Base-by-base conservation (phyloP, 106 monocot species). In the Iris macrosiphon region DNA sequence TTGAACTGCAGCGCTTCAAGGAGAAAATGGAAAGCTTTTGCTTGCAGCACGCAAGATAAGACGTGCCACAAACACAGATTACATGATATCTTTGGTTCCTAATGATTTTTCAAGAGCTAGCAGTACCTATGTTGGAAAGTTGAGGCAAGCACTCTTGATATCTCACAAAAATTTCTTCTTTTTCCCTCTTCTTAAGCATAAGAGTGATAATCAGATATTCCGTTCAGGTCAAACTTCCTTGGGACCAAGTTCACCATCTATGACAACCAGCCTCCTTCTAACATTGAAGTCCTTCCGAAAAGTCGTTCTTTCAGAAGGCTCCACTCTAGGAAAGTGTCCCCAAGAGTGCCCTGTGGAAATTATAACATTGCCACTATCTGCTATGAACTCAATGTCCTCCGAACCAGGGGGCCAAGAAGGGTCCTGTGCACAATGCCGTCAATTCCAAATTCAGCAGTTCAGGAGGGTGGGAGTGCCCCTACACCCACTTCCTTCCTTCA, bases 171-270 rank as follows among this genome's bases (percentile, higher is more conserved):
- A 15, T 3, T 3, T 15, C 11, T 42, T 15, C 41, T 42, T 42
- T 42, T n/a, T n/a, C n/a, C n/a, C n/a, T n/a, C n/a, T n/a, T n/a
- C n/a, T n/a, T n/a, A n/a, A n/a, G n/a, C n/a, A n/a, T n/a, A n/a
- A n/a, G n/a, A n/a, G n/a, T n/a, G n/a, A n/a, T n/a, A n/a, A n/a
- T n/a, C n/a, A n/a, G n/a, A n/a, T n/a, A n/a, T n/a, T n/a, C n/a
- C n/a, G n/a, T 46, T 3, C 52, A 77, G 77, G 60, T 71, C 77
- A 61, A 77, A 77, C 53, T 77, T 77, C 52, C 60, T 77, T 6
- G 71, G 77, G 1, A 77, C 77, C 16, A 77, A 66, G 24, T 77
- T 77, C 45, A 40, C 65, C 44, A 48, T 77, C 24, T 71, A 60
- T 33, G 77, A 71, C 50, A 71, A 59, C 28, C 77, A 77, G 10